Evolutionary conservation across 495 filamentous ascomycete species (phyloP).

Genomic region (Oidiodendron maius): DNA sequence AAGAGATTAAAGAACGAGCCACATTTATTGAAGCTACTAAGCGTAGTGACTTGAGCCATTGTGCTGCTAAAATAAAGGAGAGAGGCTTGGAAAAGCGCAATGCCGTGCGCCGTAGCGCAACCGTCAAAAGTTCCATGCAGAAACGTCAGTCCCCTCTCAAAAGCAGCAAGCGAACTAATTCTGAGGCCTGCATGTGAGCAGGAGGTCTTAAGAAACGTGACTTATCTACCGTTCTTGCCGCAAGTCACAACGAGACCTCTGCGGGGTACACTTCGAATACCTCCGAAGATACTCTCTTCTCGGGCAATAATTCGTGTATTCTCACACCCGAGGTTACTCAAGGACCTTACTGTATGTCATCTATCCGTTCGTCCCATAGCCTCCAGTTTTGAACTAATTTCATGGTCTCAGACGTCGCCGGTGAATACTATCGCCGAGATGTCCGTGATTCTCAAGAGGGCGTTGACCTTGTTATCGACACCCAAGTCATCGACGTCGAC

Average conservation of each 20-base stretch:
- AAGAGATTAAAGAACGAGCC: constrained; percentile 36
- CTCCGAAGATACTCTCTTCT: constrained; percentile 30
- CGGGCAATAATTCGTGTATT: constrained; percentile 41
- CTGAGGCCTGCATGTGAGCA: no score
- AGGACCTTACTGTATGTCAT: constrained; percentile 44
- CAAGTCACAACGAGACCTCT: constrained; percentile 30
- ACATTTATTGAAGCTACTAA: constrained; percentile 30
- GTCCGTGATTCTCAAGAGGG: constrained; percentile 42
- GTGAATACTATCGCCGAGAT: constrained; percentile 46
- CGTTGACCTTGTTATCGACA: constrained; percentile 46
- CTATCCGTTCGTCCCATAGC: constrained; percentile 14
- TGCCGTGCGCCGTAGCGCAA: constrained; percentile 28
- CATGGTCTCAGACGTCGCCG: constrained; percentile 26
- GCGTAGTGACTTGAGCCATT: constrained; percentile 33
- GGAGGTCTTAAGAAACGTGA: constrained; percentile 34
- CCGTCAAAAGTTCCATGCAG: constrained; percentile 27
- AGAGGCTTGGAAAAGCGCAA: constrained; percentile 31
- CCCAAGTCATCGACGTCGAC: constrained; percentile 50
- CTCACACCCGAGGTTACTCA: constrained; percentile 43
- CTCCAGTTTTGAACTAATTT: constrained; percentile 18
- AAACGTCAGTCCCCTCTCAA: constrained; percentile 21
- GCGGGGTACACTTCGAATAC: constrained; percentile 19
- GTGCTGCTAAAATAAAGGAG: constrained; percentile 31
- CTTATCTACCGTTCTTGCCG: constrained; percentile 26
- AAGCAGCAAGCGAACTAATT: no score